phyloP scores from a whole-genome alignment of 2,329 filamentous ascomycete genomes.

The Onygenales sp. region DNA sequence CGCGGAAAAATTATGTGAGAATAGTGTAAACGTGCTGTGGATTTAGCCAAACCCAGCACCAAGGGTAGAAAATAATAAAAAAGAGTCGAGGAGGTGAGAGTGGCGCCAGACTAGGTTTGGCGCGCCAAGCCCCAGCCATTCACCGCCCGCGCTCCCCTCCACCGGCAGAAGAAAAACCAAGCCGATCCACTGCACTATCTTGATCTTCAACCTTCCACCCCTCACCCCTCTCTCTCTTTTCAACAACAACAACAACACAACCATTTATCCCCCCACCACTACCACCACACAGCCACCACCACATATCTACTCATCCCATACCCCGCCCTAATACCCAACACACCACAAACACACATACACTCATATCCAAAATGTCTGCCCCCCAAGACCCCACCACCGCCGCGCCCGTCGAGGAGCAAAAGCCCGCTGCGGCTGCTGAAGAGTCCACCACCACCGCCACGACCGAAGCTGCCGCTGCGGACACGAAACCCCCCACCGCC shows the following conservation, averaged over 20 bases:
- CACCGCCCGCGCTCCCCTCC: background rate
- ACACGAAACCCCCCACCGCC: slow-evolving; percentile 25
- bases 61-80: too few relatives aligned
- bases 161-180: background rate
- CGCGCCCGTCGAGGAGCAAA: slow-evolving; percentile 25
- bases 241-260: background rate
- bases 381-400: slow-evolving; percentile 33
- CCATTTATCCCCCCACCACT: background rate
- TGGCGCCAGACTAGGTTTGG: too few relatives aligned
- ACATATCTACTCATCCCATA: slow-evolving; percentile 1
- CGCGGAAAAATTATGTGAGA: too few relatives aligned
- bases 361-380: slow-evolving; percentile 30
- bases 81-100: too few relatives aligned
- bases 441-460: background rate
- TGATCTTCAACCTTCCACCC: too few relatives aligned
- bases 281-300: background rate
- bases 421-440: slow-evolving; percentile 23
- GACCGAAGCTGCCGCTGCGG: background rate
- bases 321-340: background rate
- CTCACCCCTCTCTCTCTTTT: too few relatives aligned
- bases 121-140: too few relatives aligned
- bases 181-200: too few relatives aligned
- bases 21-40: too few relatives aligned
- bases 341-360: background rate
- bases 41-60: too few relatives aligned